These are phyloP conservation scores for Eragrostis curvula DNA, from an alignment of 176 grass and related monocot species.

Conservation along the genomic window DNA sequence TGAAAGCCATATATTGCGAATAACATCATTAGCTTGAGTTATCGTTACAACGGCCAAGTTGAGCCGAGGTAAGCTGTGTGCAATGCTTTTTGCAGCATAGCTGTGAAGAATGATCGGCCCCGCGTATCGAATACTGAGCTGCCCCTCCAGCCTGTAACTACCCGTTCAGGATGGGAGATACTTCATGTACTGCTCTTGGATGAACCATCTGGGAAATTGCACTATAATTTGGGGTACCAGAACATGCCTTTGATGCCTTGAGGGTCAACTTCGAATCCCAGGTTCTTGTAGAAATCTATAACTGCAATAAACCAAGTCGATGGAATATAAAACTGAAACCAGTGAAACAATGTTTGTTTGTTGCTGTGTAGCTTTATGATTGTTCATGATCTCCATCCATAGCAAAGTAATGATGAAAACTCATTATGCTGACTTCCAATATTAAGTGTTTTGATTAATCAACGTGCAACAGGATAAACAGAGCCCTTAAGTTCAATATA, in stretches of 20 bases:
- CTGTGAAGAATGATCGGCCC: background rate
- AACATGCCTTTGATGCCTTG: constrained; percentile 99
- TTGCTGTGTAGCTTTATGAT: background rate
- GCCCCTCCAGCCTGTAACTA: background rate
- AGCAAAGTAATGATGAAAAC: background rate
- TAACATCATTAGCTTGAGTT: background rate
- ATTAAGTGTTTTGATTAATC: background rate
- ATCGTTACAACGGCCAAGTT: background rate
- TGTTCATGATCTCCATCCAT: background rate
- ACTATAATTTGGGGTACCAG: constrained; percentile 79
- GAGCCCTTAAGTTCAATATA: background rate
- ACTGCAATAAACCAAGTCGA: constrained; percentile 57
- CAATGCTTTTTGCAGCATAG: background rate
- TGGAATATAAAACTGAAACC: background rate
- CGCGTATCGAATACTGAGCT: background rate
- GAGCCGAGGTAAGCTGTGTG: background rate
- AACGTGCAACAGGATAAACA: background rate
- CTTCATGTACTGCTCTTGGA: background rate
- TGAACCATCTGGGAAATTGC: background rate
- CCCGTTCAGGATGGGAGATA: too few species aligned
- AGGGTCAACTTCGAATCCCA: constrained; percentile 95
- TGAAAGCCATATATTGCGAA: background rate
- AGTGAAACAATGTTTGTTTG: background rate
- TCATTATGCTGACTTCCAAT: too few species aligned
- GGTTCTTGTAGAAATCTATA: constrained; percentile 96